phyloP scores from a whole-genome alignment of 768 basidiomycete genomes.

The Trametes elegans region DNA sequence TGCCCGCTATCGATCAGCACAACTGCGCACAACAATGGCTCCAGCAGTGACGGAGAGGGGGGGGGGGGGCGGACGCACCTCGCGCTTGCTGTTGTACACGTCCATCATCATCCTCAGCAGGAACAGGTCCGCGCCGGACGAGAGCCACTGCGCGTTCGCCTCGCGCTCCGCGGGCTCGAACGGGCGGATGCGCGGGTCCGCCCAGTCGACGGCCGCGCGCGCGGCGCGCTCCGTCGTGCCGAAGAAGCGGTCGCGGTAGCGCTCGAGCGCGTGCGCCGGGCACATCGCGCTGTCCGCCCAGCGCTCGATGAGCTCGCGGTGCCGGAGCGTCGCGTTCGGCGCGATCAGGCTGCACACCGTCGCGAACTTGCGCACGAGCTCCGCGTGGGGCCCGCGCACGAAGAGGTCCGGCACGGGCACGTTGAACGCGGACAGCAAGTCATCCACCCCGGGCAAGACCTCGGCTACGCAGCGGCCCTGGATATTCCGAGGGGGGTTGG shows the following conservation, averaged over 20 bases:
- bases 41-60: no score
- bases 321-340: neutral
- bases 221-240: neutral
- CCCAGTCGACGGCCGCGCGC: slow-evolving; percentile 9
- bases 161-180: slow-evolving; percentile 8
- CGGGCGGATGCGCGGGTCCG: slow-evolving; percentile 13
- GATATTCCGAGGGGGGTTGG: no score
- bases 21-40: neutral
- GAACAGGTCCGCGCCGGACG: slow-evolving; percentile 1
- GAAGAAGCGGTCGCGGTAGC: slow-evolving; percentile 4
- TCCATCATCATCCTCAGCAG: slow-evolving; percentile 2
- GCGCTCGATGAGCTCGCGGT: neutral
- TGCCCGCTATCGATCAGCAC: neutral
- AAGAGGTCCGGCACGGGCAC: neutral
- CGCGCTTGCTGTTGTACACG: slow-evolving; percentile 3
- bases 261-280: neutral
- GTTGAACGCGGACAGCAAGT: neutral
- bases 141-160: slow-evolving; percentile 4
- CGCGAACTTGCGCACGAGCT: neutral
- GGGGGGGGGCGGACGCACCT: neutral
- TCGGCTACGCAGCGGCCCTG: neutral
- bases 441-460: neutral
- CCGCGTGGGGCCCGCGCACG: neutral
- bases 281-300: neutral
- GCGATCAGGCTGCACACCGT: neutral